These are phyloP conservation scores for Neurospora sp. DNA, from an alignment of 495 filamentous ascomycete genomes.

Conservation along the genomic window DNA sequence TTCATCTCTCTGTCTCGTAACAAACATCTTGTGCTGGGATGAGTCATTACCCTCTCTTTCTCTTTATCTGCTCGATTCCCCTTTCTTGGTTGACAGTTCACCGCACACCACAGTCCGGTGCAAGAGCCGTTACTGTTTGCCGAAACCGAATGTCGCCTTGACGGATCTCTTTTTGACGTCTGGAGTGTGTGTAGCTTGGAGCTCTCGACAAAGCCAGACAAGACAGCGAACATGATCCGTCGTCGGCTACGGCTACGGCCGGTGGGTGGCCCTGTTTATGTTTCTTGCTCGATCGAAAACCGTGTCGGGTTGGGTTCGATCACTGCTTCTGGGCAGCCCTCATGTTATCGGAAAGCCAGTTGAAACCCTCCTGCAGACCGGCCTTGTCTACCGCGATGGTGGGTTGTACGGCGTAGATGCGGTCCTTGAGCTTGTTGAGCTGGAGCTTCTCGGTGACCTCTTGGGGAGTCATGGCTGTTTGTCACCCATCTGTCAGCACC, in stretches of 20 bases:
- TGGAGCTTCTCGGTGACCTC: constrained; percentile 81
- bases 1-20: not conserved
- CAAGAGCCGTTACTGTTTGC: too few relatives aligned
- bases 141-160: too few relatives aligned
- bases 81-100: too few relatives aligned
- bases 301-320: not conserved
- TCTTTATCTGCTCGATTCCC: too few relatives aligned
- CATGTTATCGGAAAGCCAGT: constrained; percentile 90
- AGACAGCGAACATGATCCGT: too few relatives aligned
- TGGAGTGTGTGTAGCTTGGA: too few relatives aligned
- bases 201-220: too few relatives aligned
- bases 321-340: constrained; percentile 33
- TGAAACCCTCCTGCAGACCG: constrained; percentile 86
- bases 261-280: not conserved
- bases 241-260: too few relatives aligned
- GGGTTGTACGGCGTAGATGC: constrained; percentile 92
- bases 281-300: not conserved
- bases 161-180: too few relatives aligned
- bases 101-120: too few relatives aligned
- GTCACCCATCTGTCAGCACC: not conserved
- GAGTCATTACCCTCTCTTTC: too few relatives aligned
- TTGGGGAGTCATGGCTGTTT: constrained; percentile 69
- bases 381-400: constrained; percentile 91
- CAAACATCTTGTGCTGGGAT: too few relatives aligned
- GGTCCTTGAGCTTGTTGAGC: constrained; percentile 77